These are phyloP conservation scores for Phialophora chinensis DNA, from an alignment of 2,329 filamentous ascomycete genomes.

Conservation along the genomic window DNA sequence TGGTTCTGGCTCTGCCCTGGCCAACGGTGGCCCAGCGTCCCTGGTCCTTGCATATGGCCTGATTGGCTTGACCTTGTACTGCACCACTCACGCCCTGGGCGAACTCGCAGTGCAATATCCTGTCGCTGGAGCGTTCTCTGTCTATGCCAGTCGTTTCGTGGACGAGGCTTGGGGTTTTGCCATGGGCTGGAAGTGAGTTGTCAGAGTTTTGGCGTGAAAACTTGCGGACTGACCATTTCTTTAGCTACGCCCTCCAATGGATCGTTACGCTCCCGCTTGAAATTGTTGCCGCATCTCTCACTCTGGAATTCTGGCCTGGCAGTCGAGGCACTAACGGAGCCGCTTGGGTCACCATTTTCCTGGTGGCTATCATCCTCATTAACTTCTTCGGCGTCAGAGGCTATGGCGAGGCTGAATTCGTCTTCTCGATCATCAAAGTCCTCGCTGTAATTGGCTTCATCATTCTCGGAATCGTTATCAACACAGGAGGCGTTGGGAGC, in stretches of 20 bases:
- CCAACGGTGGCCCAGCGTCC: constrained; percentile 75
- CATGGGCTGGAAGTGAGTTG: constrained; percentile 87
- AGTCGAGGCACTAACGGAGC: constrained; percentile 67
- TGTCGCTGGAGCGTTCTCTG: constrained; percentile 87
- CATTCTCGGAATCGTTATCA: constrained; percentile 62
- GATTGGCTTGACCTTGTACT: constrained; percentile 86
- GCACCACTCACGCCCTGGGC: constrained; percentile 86
- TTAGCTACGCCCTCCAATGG: constrained; percentile 85
- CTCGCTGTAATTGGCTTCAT: constrained; percentile 87
- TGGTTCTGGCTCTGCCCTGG: constrained; percentile 74
- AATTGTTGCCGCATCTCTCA: constrained; percentile 84
- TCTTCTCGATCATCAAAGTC: constrained; percentile 86
- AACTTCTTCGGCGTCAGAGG: constrained; percentile 88
- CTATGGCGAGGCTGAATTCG: constrained; percentile 88
- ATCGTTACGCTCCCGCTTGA: constrained; percentile 81
- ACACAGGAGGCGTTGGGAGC: constrained; percentile 74
- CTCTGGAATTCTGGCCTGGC: constrained; percentile 74
- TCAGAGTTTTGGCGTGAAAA: not conserved
- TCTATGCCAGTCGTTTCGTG: constrained; percentile 90
- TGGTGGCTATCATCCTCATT: constrained; percentile 75
- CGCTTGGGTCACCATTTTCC: constrained; percentile 83
- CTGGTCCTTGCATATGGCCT: constrained; percentile 76
- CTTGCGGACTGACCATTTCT: constrained; percentile 10
- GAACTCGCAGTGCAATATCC: constrained; percentile 92
- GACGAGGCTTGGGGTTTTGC: constrained; percentile 94